phyloP scores from a whole-genome alignment of 148 eudicot species.

The Vaccinium macrocarpon region DNA sequence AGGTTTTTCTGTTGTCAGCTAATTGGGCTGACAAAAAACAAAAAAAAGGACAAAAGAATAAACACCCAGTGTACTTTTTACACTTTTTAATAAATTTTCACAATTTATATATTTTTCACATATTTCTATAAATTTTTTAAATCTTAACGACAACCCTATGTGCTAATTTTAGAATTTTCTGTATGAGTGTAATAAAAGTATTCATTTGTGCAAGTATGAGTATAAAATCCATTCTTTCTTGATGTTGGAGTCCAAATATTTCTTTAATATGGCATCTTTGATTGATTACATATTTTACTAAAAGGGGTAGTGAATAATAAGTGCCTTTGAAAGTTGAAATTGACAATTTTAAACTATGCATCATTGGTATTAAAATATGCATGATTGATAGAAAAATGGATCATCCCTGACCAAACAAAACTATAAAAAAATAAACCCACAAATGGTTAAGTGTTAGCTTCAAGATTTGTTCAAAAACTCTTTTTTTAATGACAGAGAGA shows the following conservation, averaged over 20 bases:
- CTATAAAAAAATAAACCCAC: neutral
- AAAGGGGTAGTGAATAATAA: neutral
- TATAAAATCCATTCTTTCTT: neutral
- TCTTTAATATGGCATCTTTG: neutral
- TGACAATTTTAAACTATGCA: neutral
- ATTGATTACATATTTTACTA: neutral
- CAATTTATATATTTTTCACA: too few species aligned
- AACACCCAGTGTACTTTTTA: too few species aligned
- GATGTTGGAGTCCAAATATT: neutral
- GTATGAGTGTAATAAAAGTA: too few species aligned
- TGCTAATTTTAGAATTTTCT: too few species aligned
- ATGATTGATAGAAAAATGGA: neutral
- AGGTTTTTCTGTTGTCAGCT: too few species aligned
- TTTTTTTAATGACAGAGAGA: neutral
- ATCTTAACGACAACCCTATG: too few species aligned
- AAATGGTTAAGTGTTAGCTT: neutral
- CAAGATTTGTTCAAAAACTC: neutral
- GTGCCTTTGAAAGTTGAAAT: neutral
- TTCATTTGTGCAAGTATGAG: neutral
- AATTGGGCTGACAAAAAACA: too few species aligned
- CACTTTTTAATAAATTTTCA: too few species aligned
- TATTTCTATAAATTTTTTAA: too few species aligned
- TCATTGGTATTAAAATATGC: neutral
- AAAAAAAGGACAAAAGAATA: too few species aligned
- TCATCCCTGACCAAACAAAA: constrained; percentile 2